Evolutionary conservation across 495 filamentous ascomycete species (phyloP), one percentile per base, ranked within the genome.

Genomic region (Penicilliopsis zonata): DNA sequence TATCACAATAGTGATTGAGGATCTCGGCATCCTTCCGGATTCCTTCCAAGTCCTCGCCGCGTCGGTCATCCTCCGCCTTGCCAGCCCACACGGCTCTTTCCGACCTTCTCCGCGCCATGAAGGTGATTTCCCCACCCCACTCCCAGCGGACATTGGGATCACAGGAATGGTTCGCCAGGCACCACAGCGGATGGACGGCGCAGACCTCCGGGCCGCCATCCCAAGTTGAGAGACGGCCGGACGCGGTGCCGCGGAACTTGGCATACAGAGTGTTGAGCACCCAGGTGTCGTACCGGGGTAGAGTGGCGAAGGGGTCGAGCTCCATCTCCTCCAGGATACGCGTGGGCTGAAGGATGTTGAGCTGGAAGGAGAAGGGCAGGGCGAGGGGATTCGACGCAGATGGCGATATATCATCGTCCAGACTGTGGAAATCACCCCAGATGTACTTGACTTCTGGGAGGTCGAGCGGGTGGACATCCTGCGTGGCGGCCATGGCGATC

Each of bases 111-210:
- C 70, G 44, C 3, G 57, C 67, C 26, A 57, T 49, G 45, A 94
- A 79, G 8, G 73, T 73, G 55, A 94, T 92, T 36, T 74, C 76
- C 0, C 83, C 86, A 13, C 79, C 79, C 80, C 87, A 96, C 44
- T 92, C 85, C 90, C 90, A 98, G 1, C 67, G 63, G 28, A 95
- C 84, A 57, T 93, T 94, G 8, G 90, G 90, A 51, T 92, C 75
- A 53, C 90, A 98, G 38, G 79, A 80, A 54, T 98, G 92, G 38
- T 98, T 98, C 9, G 87, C 88, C 22, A 84, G 52, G 53, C 72
- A 82, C 74, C 80, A 84, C 20, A 81, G 52, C 32, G 76, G 74
- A 51, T 84, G 79, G 29, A 82, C 80, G 18, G 84, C 84, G 23
- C 77, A 79, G 7, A 90, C 71, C 35, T 90, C 83, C 0, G 84